These are phyloP conservation scores for Luzula sylvatica DNA, from an alignment of 176 grass and related monocot species.

Conservation along the genomic window DNA sequence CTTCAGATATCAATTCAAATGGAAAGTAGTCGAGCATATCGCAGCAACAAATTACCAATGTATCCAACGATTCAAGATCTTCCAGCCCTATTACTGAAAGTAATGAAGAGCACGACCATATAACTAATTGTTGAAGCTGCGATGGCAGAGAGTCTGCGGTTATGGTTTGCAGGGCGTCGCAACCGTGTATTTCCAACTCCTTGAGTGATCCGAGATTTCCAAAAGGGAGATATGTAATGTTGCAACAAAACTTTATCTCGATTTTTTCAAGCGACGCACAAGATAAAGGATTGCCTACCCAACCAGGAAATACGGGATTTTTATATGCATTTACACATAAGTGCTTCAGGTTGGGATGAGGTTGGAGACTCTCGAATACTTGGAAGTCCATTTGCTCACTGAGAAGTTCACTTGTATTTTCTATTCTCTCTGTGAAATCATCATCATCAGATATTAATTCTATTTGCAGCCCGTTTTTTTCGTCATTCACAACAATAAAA, in stretches of 20 bases:
- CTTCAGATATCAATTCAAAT: neutral
- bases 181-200: neutral
- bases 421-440: too few relatives aligned
- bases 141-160: neutral
- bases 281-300: constrained; percentile 15
- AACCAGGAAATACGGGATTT: constrained; percentile 10
- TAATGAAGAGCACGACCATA: neutral
- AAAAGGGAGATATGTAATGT: constrained; percentile 1
- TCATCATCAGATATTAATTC: too few relatives aligned
- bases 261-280: constrained; percentile 12
- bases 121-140: neutral
- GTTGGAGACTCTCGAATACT: constrained; percentile 11
- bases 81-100: neutral
- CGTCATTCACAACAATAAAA: too few relatives aligned
- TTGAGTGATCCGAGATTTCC: neutral
- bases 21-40: neutral
- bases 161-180: neutral
- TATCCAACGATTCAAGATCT: neutral
- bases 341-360: constrained; percentile 14
- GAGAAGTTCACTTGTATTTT: too few relatives aligned
- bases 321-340: constrained; percentile 9
- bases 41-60: neutral
- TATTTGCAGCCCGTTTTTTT: too few relatives aligned
- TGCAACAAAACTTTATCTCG: neutral
- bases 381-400: too few relatives aligned